phyloP scores from a whole-genome alignment of 768 basidiomycete genomes.

The Sporobolomyces roseus region DNA sequence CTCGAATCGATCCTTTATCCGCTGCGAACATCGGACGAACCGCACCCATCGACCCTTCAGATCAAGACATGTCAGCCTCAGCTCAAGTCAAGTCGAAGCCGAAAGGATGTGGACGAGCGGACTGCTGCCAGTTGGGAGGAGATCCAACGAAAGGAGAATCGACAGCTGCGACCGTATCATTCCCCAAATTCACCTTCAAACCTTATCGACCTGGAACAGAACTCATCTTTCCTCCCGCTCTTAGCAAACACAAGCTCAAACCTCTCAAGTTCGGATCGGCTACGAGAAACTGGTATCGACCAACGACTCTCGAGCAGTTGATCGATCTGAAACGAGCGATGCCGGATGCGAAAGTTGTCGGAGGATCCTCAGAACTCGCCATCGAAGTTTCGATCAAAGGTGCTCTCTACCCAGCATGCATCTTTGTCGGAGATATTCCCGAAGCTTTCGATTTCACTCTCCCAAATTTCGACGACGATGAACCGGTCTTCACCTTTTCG shows the following conservation, averaged over 20 bases:
- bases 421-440: slow-evolving; percentile 41
- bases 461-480: slow-evolving; percentile 10
- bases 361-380: slow-evolving; percentile 41
- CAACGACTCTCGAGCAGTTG: slow-evolving; percentile 39
- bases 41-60: slow-evolving; percentile 1
- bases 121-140: slow-evolving; percentile 43
- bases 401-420: slow-evolving; percentile 37
- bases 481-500: slow-evolving; percentile 28
- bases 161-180: slow-evolving; percentile 26
- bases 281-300: slow-evolving; percentile 42
- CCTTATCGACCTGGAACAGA: slow-evolving; percentile 43
- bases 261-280: slow-evolving; percentile 30
- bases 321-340: slow-evolving; percentile 36
- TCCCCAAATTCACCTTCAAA: slow-evolving; percentile 44
- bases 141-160: neutral
- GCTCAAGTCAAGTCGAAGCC: slow-evolving; percentile 18
- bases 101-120: slow-evolving; percentile 42
- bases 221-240: slow-evolving; percentile 43
- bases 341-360: slow-evolving; percentile 42
- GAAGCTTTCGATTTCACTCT: slow-evolving; percentile 22
- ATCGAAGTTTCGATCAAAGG: slow-evolving; percentile 45
- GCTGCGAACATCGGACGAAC: slow-evolving; percentile 15
- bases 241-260: slow-evolving; percentile 29
- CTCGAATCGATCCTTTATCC: slow-evolving; percentile 20
- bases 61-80: slow-evolving; percentile 23